Percentiles rank a stretch among this genome's conserved stretches.
Conservation (phyloP, 106 monocot genomes). For the Acorus calamus region DNA sequence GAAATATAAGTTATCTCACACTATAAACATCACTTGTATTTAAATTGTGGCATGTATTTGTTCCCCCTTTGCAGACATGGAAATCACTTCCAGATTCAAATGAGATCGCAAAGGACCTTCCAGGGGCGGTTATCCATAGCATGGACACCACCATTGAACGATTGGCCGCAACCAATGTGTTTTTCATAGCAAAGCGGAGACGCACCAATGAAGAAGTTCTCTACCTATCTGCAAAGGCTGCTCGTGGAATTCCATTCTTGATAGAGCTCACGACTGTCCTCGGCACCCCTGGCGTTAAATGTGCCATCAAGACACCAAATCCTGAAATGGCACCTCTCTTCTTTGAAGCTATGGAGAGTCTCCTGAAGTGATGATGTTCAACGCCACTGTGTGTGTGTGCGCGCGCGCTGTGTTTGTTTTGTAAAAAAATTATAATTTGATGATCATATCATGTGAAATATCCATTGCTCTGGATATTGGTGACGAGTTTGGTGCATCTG, state of each 20-base stretch:
- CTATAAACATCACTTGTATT: no score
- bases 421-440: no score
- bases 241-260: slow-evolving; percentile 55
- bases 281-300: slow-evolving; percentile 60
- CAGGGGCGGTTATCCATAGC: slow-evolving; percentile 32
- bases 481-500: no score
- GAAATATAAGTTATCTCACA: no score
- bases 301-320: slow-evolving; percentile 83
- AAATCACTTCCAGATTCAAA: slow-evolving; percentile 88
- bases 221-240: slow-evolving; percentile 73
- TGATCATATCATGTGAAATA: no score
- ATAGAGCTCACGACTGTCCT: slow-evolving; percentile 63
- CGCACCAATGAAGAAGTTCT: slow-evolving; percentile 63
- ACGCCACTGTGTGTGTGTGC: no score
- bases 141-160: slow-evolving; percentile 59
- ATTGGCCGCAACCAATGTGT: slow-evolving; percentile 60
- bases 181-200: slow-evolving; percentile 89
- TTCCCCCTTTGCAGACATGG: slow-evolving; percentile 61
- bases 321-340: slow-evolving; percentile 73
- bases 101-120: slow-evolving; percentile 61
- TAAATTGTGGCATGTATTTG: no score
- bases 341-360: slow-evolving; percentile 80
- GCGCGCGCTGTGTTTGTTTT: no score
- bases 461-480: no score
- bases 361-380: slow-evolving; percentile 57